Percentiles rank a stretch among this genome's conserved stretches.
phyloP scores from a whole-genome alignment of 306 rosid genomes.

The Macrotyloma uniflorum region DNA sequence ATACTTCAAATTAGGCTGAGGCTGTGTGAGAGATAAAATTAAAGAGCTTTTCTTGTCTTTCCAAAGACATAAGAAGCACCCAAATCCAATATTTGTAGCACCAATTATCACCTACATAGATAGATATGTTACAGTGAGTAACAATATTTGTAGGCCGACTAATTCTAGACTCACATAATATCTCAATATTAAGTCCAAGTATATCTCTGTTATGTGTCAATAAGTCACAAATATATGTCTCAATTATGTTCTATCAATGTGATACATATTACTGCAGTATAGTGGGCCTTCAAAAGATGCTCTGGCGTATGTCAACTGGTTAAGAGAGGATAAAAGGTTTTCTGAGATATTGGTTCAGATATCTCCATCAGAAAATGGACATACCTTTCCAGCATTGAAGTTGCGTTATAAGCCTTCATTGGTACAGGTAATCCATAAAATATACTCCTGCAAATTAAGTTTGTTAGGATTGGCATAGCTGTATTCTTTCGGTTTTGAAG shows the following conservation, averaged over 20 bases:
- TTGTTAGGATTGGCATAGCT: background rate
- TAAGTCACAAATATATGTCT: no score
- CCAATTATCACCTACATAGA: no score
- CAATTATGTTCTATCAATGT: background rate
- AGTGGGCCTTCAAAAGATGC: slow-evolving; percentile 93
- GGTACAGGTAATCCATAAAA: slow-evolving; percentile 67
- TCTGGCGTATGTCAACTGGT: slow-evolving; percentile 75
- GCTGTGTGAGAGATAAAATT: no score
- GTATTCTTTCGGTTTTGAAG: background rate
- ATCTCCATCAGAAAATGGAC: slow-evolving; percentile 73
- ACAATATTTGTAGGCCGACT: no score
- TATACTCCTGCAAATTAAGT: background rate
- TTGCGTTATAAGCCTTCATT: slow-evolving; percentile 91
- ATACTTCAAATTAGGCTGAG: no score
- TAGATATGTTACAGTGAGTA: no score
- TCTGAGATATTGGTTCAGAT: slow-evolving; percentile 72
- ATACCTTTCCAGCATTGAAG: slow-evolving; percentile 86
- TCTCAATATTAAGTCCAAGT: no score
- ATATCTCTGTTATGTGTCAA: no score
- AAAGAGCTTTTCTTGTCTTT: no score
- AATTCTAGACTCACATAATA: no score
- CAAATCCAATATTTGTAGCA: no score
- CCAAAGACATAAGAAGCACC: no score
- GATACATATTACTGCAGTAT: slow-evolving; percentile 59
- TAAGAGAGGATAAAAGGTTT: slow-evolving; percentile 77